A percentile compares a stretch with the other conserved stretches of the same genome.
Conservation (phyloP, 2,329 filamentous ascomycete genomes). For the Phaeoacremonium minimum region DNA sequence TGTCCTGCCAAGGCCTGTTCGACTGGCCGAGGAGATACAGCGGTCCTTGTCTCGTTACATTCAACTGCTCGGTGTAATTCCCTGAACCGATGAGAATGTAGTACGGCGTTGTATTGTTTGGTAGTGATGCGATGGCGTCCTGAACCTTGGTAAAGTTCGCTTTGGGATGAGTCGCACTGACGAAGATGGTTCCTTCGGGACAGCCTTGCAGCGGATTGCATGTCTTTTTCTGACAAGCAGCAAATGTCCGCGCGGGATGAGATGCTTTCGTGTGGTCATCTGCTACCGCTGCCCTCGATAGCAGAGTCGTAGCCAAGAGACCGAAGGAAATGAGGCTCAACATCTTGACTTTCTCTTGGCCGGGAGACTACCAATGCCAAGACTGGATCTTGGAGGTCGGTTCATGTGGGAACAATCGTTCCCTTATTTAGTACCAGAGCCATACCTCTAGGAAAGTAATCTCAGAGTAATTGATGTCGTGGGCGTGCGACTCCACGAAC, state of each 20-base stretch:
- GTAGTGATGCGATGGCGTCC: constrained; percentile 32
- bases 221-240: constrained; percentile 25
- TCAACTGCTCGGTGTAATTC: constrained; percentile 60
- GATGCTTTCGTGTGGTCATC: constrained; percentile 6
- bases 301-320: neutral
- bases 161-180: constrained; percentile 25
- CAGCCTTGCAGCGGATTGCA: constrained; percentile 29
- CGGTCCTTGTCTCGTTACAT: constrained; percentile 57
- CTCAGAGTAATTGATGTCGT: too few species aligned
- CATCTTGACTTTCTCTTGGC: neutral
- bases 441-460: too few species aligned
- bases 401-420: neutral
- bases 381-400: neutral
- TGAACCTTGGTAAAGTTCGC: constrained; percentile 33
- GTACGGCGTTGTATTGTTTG: constrained; percentile 35
- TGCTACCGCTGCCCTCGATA: neutral
- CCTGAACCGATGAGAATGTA: constrained; percentile 58
- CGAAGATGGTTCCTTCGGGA: constrained; percentile 33
- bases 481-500: too few species aligned
- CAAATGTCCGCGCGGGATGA: constrained; percentile 20
- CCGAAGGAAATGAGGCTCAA: neutral
- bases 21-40: constrained; percentile 59
- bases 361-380: neutral
- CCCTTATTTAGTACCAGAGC: too few species aligned
- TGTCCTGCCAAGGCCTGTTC: constrained; percentile 23